A percentile compares a stretch with the other conserved stretches of the same genome.
Conservation (phyloP, 1,139 yeast genomes). For the Pichia sp. region DNA sequence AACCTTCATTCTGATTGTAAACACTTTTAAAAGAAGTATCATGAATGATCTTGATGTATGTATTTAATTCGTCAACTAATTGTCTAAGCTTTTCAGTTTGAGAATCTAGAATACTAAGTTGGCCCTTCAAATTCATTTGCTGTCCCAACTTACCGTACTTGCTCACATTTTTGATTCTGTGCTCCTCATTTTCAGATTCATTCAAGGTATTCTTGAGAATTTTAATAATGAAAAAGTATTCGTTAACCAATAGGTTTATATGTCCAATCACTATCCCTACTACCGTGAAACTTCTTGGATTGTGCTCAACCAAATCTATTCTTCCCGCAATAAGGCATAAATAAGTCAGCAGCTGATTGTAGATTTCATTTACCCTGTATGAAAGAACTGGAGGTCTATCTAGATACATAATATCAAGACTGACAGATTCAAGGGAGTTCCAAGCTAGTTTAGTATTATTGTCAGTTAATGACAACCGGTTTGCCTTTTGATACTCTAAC, state of each 20-base stretch:
- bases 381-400: constrained; percentile 62
- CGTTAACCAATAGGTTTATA: constrained; percentile 58
- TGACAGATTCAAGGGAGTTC: constrained; percentile 13
- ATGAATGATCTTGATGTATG: constrained; percentile 60
- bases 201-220: constrained; percentile 45
- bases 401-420: constrained; percentile 32
- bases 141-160: constrained; percentile 12
- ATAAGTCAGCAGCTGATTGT: constrained; percentile 64
- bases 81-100: constrained; percentile 35
- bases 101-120: constrained; percentile 23
- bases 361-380: constrained; percentile 69
- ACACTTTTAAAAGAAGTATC: constrained; percentile 25
- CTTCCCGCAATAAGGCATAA: constrained; percentile 70
- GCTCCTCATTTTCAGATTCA: constrained; percentile 13
- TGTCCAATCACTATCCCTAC: constrained; percentile 66
- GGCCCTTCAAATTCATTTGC: constrained; percentile 13
- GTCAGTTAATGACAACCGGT: constrained; percentile 2
- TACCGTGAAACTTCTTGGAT: constrained; percentile 62
- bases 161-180: constrained; percentile 2
- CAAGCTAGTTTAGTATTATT: constrained; percentile 2
- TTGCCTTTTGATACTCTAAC: neutral
- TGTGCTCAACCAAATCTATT: constrained; percentile 69
- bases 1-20: constrained; percentile 15
- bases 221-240: constrained; percentile 38
- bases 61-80: constrained; percentile 60